phyloP scores from a whole-genome alignment of 2,329 filamentous ascomycete species.

The Clarireedia monteithiana region DNA sequence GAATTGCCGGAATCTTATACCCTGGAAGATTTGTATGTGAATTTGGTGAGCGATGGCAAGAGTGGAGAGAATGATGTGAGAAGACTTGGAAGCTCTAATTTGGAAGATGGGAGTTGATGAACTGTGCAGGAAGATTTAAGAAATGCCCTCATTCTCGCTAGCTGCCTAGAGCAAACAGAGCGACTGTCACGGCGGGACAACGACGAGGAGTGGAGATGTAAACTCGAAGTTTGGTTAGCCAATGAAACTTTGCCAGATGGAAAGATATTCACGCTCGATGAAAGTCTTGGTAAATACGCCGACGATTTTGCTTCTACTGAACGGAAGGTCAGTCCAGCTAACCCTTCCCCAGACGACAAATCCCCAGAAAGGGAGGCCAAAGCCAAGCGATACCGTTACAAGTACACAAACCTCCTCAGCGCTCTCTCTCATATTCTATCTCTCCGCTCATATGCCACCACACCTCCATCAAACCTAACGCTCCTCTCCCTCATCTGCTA shows the following conservation, averaged over 20 bases:
- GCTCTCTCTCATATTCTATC: conserved; percentile 8
- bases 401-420: conserved; percentile 14
- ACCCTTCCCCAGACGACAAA: not conserved
- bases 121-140: conserved; percentile 17
- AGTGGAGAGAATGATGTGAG: conserved; percentile 5
- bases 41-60: conserved; percentile 3
- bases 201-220: conserved; percentile 11
- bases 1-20: not conserved
- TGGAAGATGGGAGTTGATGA: not conserved
- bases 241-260: conserved; percentile 20
- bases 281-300: conserved; percentile 16
- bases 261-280: conserved; percentile 17
- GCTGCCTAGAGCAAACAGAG: conserved; percentile 16
- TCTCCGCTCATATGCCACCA: not conserved
- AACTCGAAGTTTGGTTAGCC: conserved; percentile 20
- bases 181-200: conserved; percentile 7
- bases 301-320: not conserved
- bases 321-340: not conserved
- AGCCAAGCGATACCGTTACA: conserved; percentile 11
- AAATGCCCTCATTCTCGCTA: conserved; percentile 19
- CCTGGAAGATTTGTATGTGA: conserved; percentile 8
- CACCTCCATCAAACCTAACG: conserved; percentile 4
- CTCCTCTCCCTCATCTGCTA: conserved; percentile 31
- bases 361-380: not conserved
- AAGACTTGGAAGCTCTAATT: not conserved